These are phyloP conservation scores for Ganoderma leucocontextum DNA, from an alignment of 1,284 basidiomycete genomes.

Conservation along the genomic window DNA sequence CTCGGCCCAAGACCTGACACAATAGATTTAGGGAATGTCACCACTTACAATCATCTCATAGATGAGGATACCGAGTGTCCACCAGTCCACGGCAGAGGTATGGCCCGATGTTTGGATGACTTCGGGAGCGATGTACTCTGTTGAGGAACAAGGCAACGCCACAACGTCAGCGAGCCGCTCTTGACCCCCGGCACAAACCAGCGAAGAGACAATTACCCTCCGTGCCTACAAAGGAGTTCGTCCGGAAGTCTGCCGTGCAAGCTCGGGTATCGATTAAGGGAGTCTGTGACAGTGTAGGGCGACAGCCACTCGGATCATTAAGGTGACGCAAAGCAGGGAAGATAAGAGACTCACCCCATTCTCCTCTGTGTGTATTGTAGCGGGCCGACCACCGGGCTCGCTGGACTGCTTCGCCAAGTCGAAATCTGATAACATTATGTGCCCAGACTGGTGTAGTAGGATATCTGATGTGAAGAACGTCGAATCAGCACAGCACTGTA, in stretches of 20 bases:
- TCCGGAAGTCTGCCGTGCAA: constrained; percentile 97
- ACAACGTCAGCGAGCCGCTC: constrained; percentile 33
- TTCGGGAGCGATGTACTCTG: constrained; percentile 99
- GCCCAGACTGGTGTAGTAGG: constrained; percentile 96
- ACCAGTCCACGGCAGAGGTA: constrained; percentile 99
- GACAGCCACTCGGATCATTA: constrained; percentile 31
- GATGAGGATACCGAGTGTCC: constrained; percentile 98
- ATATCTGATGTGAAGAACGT: constrained; percentile 72
- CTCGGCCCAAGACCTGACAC: constrained; percentile 19
- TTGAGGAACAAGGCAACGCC: constrained; percentile 27
- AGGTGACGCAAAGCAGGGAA: constrained; percentile 28
- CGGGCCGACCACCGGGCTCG: constrained; percentile 88
- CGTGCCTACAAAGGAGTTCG: constrained; percentile 98
- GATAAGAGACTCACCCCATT: constrained; percentile 73
- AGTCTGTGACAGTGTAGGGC: constrained; percentile 53
- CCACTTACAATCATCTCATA: constrained; percentile 99
- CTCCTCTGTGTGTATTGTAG: constrained; percentile 87
- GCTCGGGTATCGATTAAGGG: constrained; percentile 96
- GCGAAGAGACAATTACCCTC: constrained; percentile 71
- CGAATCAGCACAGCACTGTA: constrained; percentile 23
- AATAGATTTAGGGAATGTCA: constrained; percentile 16
- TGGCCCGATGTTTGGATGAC: constrained; percentile 98
- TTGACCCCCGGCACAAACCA: constrained; percentile 17
- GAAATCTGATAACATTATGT: constrained; percentile 99
- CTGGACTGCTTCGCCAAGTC: constrained; percentile 97